These are phyloP conservation scores for Hypoxylon rubiginosum DNA, from an alignment of 2,329 filamentous ascomycete species.

Conservation along the genomic window DNA sequence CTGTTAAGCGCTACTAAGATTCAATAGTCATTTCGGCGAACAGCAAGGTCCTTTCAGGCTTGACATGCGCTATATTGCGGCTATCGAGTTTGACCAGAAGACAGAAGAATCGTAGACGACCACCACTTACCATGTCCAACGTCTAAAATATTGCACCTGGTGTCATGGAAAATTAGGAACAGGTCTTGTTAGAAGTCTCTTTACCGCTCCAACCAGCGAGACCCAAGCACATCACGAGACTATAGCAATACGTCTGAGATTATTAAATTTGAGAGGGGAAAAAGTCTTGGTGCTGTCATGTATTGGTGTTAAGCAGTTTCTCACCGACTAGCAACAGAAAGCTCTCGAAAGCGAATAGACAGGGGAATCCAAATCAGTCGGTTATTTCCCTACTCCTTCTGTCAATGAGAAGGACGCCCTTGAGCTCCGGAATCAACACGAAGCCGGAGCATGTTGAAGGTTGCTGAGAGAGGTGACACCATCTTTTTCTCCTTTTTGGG, in stretches of 20 bases:
- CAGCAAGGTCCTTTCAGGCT: slow-evolving; percentile 70
- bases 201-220: neutral
- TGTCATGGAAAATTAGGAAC: neutral
- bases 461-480: neutral
- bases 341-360: neutral
- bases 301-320: neutral
- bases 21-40: slow-evolving; percentile 76
- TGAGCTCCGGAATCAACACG: neutral
- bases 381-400: neutral
- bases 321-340: neutral
- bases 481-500: neutral
- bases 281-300: neutral
- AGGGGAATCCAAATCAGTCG: neutral
- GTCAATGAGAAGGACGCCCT: neutral
- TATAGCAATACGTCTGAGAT: neutral
- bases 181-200: neutral
- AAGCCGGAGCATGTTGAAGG: neutral
- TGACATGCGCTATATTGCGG: slow-evolving; percentile 36
- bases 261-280: neutral
- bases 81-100: slow-evolving; percentile 13
- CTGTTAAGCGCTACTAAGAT: slow-evolving; percentile 40
- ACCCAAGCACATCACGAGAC: neutral
- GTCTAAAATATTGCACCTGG: neutral
- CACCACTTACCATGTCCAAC: no score
- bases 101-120: neutral